A percentile compares a stretch with the other conserved stretches of the same genome.
phyloP scores from a whole-genome alignment of 164 flowering plant genomes.

The Buxus sempervirens region DNA sequence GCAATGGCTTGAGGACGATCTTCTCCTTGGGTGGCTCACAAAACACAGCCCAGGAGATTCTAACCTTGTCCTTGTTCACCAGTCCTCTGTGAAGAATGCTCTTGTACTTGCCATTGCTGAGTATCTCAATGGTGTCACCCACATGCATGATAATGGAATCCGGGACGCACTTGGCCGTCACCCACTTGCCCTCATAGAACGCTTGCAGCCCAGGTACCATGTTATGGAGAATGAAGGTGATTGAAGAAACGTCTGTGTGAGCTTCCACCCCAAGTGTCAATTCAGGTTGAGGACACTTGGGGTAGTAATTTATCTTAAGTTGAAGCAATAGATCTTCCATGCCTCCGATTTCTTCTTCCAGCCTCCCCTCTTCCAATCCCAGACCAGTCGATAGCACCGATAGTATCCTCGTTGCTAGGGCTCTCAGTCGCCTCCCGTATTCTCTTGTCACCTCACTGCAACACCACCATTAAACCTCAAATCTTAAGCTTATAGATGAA shows the following conservation, averaged over 20 bases:
- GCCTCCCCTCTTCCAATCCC: constrained; percentile 71
- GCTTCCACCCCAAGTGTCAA: constrained; percentile 92
- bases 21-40: constrained; percentile 92
- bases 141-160: constrained; percentile 81
- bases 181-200: constrained; percentile 66
- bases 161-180: constrained; percentile 89
- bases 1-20: constrained; percentile 73
- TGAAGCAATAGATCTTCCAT: constrained; percentile 70
- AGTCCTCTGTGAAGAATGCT: constrained; percentile 88
- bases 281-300: constrained; percentile 93
- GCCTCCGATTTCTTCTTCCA: constrained; percentile 84
- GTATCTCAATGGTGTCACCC: constrained; percentile 84
- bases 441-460: constrained; percentile 65
- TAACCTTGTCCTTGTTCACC: constrained; percentile 91
- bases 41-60: constrained; percentile 95
- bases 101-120: constrained; percentile 86
- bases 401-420: constrained; percentile 57
- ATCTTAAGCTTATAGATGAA: neutral
- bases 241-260: constrained; percentile 84
- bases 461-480: neutral
- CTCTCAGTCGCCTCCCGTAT: constrained; percentile 54
- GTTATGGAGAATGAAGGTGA: constrained; percentile 93
- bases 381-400: constrained; percentile 57
- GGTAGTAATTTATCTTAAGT: constrained; percentile 93
- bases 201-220: constrained; percentile 95